Base-by-base conservation (phyloP, 2,329 filamentous ascomycete genomes). In the Myrmaecium sp. region DNA sequence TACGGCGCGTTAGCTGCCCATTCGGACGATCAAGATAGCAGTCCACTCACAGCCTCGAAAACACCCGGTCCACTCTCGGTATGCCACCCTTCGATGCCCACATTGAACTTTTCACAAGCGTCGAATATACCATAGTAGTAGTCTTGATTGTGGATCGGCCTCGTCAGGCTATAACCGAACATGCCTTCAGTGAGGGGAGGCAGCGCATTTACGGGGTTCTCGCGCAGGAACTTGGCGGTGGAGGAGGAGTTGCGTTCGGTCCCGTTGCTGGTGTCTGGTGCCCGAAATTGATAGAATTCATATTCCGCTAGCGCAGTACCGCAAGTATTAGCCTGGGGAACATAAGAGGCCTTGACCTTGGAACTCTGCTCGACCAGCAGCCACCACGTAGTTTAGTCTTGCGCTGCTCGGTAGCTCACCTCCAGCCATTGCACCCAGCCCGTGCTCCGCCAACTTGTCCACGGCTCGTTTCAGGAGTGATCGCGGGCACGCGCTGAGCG, bases 1-100 rank as follows among this genome's bases (percentile, higher is more conserved):
- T 24, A 10, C 19, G 13, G 14, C 17, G 6, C 12, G 16, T 21
- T 26, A 25, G 20, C 14, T 27, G 6, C 8, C 19, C 10, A 14
- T 20, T 11, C 2, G 10, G 14, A 8, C 13, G 9, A 32, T 27
- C 17, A 19, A 13, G 16, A 17, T 21, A 13, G 11, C 23, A 17
- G 14, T 12, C 23, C 22, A 49, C 60, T 40, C 39, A 67, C 83
- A 8, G 89, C 89, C 57, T 98, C 89, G 49, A 86, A 95, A 3
- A 98, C 89, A 23, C 84, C 84, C 0, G 84, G 84, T 1, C 84
- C 84, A 37, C 76, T 84, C 56, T 94, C 84, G 6, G 84, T 93
- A 57, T 94, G 84, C 84, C 84, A 94, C 23, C 84, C 82, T 50
- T 94, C 84, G 25, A 94, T 78, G 35, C 76, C 67, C 44, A 81